Evolutionary conservation across 441 rosid species (phyloP).

Genomic region (Gossypium schwendimanii): DNA sequence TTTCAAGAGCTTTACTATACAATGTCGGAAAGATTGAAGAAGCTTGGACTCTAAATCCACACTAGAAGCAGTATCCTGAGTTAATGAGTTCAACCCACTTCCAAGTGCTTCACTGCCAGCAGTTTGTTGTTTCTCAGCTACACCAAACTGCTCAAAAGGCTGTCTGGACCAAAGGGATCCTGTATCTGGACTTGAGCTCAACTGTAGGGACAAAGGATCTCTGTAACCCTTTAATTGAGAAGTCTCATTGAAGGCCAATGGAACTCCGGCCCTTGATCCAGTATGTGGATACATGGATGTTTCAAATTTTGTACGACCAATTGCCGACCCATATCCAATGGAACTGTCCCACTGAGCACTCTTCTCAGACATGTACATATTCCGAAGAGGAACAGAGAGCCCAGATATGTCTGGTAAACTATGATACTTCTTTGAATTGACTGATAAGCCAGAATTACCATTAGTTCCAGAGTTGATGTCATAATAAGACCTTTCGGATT

Average conservation of each 20-base stretch:
- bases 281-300: slow-evolving; percentile 38
- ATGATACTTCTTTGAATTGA: slow-evolving; percentile 62
- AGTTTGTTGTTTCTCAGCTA: slow-evolving; percentile 49
- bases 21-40: slow-evolving; percentile 70
- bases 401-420: slow-evolving; percentile 89
- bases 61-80: slow-evolving; percentile 34
- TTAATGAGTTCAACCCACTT: slow-evolving; percentile 34
- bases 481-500: slow-evolving; percentile 45
- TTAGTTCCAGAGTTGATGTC: slow-evolving; percentile 40
- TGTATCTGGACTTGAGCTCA: slow-evolving; percentile 35
- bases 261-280: slow-evolving; percentile 42
- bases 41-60: slow-evolving; percentile 73
- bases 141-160: slow-evolving; percentile 94
- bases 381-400: slow-evolving; percentile 44
- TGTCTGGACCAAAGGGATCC: slow-evolving; percentile 94
- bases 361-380: slow-evolving; percentile 40
- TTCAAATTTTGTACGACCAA: slow-evolving; percentile 42
- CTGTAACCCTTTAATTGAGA: slow-evolving; percentile 49
- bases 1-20: slow-evolving; percentile 70
- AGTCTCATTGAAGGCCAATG: slow-evolving; percentile 39
- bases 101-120: slow-evolving; percentile 47
- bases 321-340: slow-evolving; percentile 43
- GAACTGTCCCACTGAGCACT: slow-evolving; percentile 46
- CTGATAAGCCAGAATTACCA: slow-evolving; percentile 30
- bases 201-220: slow-evolving; percentile 33